phyloP scores from a whole-genome alignment of 345 rosid species.

The Aurinia saxatilis region DNA sequence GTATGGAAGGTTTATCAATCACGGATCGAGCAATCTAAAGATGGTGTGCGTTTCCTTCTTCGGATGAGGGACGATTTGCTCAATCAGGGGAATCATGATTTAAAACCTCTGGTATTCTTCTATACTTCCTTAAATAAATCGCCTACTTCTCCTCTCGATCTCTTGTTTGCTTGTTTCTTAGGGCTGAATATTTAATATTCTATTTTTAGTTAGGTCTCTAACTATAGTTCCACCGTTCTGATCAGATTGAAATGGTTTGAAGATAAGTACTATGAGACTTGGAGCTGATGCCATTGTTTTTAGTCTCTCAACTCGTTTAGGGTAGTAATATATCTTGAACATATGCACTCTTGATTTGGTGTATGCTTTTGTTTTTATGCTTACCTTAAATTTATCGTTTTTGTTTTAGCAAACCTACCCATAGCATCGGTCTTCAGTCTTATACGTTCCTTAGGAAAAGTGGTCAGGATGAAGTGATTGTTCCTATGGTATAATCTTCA shows the following conservation, averaged over 20 bases:
- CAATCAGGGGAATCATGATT: no score
- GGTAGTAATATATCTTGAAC: slow-evolving; percentile 34
- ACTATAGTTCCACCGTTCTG: neutral
- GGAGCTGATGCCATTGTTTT: slow-evolving; percentile 92
- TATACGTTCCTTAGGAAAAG: slow-evolving; percentile 78
- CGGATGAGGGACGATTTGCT: no score
- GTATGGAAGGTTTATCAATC: no score
- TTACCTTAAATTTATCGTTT: neutral
- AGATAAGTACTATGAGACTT: slow-evolving; percentile 94
- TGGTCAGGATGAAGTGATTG: slow-evolving; percentile 90
- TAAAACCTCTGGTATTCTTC: no score
- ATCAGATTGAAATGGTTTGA: slow-evolving; percentile 96
- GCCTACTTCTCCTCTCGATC: no score
- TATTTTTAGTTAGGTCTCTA: neutral
- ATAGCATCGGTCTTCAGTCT: slow-evolving; percentile 89
- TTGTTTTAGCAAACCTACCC: slow-evolving; percentile 50
- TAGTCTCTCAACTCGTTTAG: no score
- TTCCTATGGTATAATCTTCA: slow-evolving; percentile 28
- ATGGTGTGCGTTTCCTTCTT: no score
- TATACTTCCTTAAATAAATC: no score
- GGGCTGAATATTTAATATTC: no score
- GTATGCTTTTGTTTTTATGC: neutral
- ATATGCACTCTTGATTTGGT: no score
- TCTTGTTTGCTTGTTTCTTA: no score
- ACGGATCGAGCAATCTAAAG: no score